phyloP scores from a whole-genome alignment of 768 basidiomycete species.

The Suillus tomentosus region DNA sequence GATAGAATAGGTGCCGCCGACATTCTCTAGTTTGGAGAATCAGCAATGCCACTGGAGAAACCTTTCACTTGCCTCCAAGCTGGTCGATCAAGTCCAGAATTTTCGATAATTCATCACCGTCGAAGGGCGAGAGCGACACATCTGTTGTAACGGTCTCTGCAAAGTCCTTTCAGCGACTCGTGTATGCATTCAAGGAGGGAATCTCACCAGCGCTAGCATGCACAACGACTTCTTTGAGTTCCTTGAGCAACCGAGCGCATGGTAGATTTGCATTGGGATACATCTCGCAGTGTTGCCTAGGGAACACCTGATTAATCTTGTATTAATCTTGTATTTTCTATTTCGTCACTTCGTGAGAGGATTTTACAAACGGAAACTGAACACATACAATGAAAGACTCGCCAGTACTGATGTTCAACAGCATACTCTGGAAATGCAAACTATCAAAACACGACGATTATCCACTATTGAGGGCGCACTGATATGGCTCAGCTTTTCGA shows the following conservation, averaged over 20 bases:
- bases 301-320: background rate
- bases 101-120: slow-evolving; percentile 10
- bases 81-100: slow-evolving; percentile 15
- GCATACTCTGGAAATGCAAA: slow-evolving; percentile 18
- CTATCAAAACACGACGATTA: slow-evolving; percentile 5
- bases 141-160: slow-evolving; percentile 13
- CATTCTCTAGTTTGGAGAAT: slow-evolving; percentile 7
- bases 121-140: slow-evolving; percentile 14
- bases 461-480: slow-evolving; percentile 31
- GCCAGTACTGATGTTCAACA: slow-evolving; percentile 28
- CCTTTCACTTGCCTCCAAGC: slow-evolving; percentile 5
- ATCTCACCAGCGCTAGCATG: slow-evolving; percentile 25
- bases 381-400: background rate
- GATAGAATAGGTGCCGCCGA: slow-evolving; percentile 2
- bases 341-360: background rate
- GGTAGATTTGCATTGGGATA: slow-evolving; percentile 5
- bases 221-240: slow-evolving; percentile 8
- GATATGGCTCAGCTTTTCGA: slow-evolving; percentile 39
- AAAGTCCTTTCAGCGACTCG: slow-evolving; percentile 22
- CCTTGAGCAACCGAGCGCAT: background rate
- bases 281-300: slow-evolving; percentile 15
- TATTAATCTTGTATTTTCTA: background rate
- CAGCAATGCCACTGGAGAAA: background rate
- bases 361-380: background rate
- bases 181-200: background rate